Conservation (phyloP, 2,329 filamentous ascomycete genomes). For the Fusarium sp. region DNA sequence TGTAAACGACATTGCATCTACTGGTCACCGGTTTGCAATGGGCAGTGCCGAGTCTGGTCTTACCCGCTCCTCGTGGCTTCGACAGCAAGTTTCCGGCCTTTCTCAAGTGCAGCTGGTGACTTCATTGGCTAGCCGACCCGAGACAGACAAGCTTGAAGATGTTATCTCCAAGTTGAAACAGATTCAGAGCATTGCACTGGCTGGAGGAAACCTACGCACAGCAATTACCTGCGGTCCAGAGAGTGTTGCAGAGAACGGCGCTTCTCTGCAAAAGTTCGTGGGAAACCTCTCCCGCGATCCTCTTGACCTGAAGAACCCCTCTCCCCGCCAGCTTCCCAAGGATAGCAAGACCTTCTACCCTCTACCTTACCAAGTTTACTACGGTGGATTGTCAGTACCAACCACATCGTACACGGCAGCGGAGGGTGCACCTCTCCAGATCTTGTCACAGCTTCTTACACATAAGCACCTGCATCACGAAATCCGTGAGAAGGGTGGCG, state of each 20-base stretch:
- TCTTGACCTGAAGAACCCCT: slow-evolving; percentile 52
- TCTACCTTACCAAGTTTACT: slow-evolving; percentile 96
- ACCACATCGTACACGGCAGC: slow-evolving; percentile 84
- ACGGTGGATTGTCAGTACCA: slow-evolving; percentile 82
- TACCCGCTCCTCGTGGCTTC: slow-evolving; percentile 74
- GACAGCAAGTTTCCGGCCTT: slow-evolving; percentile 89
- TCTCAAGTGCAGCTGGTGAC: slow-evolving; percentile 88
- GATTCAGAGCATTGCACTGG: slow-evolving; percentile 82
- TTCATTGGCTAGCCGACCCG: slow-evolving; percentile 76
- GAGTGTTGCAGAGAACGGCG: slow-evolving; percentile 74
- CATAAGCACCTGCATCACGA: slow-evolving; percentile 98
- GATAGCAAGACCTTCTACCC: slow-evolving; percentile 87
- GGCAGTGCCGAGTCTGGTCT: slow-evolving; percentile 84
- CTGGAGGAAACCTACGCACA: slow-evolving; percentile 74
- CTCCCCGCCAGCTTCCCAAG: slow-evolving; percentile 51
- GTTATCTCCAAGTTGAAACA: slow-evolving; percentile 84
- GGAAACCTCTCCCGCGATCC: slow-evolving; percentile 38
- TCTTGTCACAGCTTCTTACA: slow-evolving; percentile 90
- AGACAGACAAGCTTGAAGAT: slow-evolving; percentile 74
- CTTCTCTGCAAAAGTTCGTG: slow-evolving; percentile 77
- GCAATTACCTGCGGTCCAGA: slow-evolving; percentile 87
- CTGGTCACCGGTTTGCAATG: slow-evolving; percentile 87
- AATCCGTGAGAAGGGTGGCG: slow-evolving; percentile 96
- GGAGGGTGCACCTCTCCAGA: slow-evolving; percentile 81
- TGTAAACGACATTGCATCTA: slow-evolving; percentile 89